A percentile compares a stretch with the other conserved stretches of the same genome.
These are phyloP conservation scores for Pseudotsuga menziesii DNA, from an alignment of 75 land plant genomes.

Conservation along the genomic window DNA sequence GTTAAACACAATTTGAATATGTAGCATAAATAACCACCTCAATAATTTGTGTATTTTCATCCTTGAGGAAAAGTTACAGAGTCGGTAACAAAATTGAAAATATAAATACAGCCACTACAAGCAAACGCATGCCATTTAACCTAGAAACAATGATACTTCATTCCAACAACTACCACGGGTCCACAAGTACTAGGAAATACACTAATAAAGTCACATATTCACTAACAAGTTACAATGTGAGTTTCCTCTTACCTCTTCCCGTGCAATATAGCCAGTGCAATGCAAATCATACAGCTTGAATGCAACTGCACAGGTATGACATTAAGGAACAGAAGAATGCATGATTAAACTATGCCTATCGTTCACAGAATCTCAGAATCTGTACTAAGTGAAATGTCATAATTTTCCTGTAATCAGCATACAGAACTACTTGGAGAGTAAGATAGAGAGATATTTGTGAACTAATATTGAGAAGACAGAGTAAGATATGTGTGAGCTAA, in stretches of 20 bases:
- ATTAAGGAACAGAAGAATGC: slow-evolving; percentile 7
- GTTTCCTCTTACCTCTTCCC: slow-evolving; percentile 69
- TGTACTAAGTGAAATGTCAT: neutral
- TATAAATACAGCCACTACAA: neutral
- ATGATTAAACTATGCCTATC: neutral
- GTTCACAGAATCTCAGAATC: too few species aligned
- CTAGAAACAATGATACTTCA: neutral
- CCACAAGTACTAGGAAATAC: neutral
- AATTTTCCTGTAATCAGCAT: neutral
- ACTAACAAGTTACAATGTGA: neutral
- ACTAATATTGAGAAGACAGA: too few species aligned
- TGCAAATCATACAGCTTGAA: slow-evolving; percentile 89
- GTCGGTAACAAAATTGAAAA: neutral
- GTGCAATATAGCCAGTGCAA: slow-evolving; percentile 74
- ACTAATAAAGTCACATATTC: neutral
- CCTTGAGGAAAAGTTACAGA: neutral
- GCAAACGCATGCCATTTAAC: neutral
- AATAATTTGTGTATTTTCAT: neutral
- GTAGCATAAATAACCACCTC: neutral
- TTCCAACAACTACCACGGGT: neutral
- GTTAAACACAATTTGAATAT: neutral
- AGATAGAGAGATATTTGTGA: too few species aligned
- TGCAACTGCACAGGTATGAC: slow-evolving; percentile 57
- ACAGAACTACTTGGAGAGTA: too few species aligned
- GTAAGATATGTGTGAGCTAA: neutral